phyloP scores from a whole-genome alignment of 192 early-diverging fungal genomes.

The Linnemannia exigua region DNA sequence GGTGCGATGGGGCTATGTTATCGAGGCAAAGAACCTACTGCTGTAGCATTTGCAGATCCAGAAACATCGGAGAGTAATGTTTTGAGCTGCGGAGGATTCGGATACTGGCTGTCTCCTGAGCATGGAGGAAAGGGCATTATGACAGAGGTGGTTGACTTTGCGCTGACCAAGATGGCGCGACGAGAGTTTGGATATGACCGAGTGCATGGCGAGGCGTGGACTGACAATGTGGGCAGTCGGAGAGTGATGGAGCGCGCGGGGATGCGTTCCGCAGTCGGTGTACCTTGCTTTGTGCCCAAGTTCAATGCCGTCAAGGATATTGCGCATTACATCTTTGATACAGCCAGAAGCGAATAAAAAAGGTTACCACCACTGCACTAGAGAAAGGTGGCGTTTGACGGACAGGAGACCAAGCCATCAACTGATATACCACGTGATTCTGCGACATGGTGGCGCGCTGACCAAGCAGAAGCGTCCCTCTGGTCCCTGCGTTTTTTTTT shows the following conservation, averaged over 20 bases:
- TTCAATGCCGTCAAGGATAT: conserved; percentile 25
- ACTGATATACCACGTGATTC: neutral
- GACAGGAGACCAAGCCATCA: too few species aligned
- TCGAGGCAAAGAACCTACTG: neutral
- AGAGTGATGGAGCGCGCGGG: conserved; percentile 34
- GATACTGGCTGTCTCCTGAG: conserved; percentile 40
- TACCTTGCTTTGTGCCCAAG: conserved; percentile 41
- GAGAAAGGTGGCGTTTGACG: too few species aligned
- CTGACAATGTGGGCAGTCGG: conserved; percentile 23
- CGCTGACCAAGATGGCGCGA: neutral
- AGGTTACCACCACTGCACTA: too few species aligned
- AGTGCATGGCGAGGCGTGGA: conserved; percentile 32
- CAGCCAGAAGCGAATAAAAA: neutral
- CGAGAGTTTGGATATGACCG: conserved; percentile 29
- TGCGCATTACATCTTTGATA: conserved; percentile 27
- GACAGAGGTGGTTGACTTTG: conserved; percentile 25
- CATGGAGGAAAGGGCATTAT: conserved; percentile 28
- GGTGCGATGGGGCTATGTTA: neutral
- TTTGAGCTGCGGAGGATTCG: conserved; percentile 16
- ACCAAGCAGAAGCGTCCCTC: neutral
- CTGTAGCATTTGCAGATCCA: neutral
- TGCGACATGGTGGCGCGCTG: neutral
- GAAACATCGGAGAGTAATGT: neutral
- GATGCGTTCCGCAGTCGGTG: conserved; percentile 15
- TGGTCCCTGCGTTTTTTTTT: conserved; percentile 3